These are phyloP conservation scores for Colletotrichum karsti DNA, from an alignment of 2,329 filamentous ascomycete genomes.

Conservation along the genomic window DNA sequence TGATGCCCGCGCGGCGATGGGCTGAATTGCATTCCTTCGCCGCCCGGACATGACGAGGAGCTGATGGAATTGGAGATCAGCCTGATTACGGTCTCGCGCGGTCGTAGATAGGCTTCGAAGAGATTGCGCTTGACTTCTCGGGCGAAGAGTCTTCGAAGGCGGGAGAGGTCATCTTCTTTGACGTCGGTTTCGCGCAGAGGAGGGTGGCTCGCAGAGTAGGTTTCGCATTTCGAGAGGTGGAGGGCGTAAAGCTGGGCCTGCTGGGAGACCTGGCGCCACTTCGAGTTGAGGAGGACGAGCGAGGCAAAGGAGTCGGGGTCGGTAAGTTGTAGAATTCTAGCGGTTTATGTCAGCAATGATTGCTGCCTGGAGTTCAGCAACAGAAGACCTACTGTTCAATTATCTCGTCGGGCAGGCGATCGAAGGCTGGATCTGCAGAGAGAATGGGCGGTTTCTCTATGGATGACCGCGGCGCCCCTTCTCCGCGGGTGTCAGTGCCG, in stretches of 20 bases:
- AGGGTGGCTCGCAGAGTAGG: slow-evolving; percentile 61
- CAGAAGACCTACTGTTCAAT: slow-evolving; percentile 68
- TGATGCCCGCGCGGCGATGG: slow-evolving; percentile 80
- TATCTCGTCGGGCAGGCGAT: slow-evolving; percentile 72
- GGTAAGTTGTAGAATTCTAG: slow-evolving; percentile 67
- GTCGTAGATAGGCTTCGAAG: slow-evolving; percentile 79
- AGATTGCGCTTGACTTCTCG: slow-evolving; percentile 79
- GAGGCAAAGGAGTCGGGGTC: slow-evolving; percentile 74
- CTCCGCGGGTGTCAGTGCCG: slow-evolving; percentile 1
- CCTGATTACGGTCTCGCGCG: slow-evolving; percentile 76
- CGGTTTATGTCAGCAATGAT: background rate
- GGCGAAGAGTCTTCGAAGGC: slow-evolving; percentile 72
- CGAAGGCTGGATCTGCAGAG: slow-evolving; percentile 52
- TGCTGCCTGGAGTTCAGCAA: background rate
- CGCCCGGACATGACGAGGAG: slow-evolving; percentile 82
- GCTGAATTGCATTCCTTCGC: slow-evolving; percentile 86
- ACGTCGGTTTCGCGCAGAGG: slow-evolving; percentile 44
- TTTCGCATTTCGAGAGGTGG: slow-evolving; percentile 69
- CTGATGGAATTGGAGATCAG: slow-evolving; percentile 86
- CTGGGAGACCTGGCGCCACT: slow-evolving; percentile 72
- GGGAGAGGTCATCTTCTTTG: slow-evolving; percentile 60
- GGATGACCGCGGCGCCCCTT: slow-evolving; percentile 31
- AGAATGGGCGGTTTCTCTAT: slow-evolving; percentile 43
- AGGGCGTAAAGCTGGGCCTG: slow-evolving; percentile 69
- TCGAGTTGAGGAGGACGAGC: slow-evolving; percentile 69